A percentile compares a stretch with the other conserved stretches of the same genome.
phyloP scores from a whole-genome alignment of 2,329 filamentous ascomycete genomes.

The Ophiocordyceps unilateralis region DNA sequence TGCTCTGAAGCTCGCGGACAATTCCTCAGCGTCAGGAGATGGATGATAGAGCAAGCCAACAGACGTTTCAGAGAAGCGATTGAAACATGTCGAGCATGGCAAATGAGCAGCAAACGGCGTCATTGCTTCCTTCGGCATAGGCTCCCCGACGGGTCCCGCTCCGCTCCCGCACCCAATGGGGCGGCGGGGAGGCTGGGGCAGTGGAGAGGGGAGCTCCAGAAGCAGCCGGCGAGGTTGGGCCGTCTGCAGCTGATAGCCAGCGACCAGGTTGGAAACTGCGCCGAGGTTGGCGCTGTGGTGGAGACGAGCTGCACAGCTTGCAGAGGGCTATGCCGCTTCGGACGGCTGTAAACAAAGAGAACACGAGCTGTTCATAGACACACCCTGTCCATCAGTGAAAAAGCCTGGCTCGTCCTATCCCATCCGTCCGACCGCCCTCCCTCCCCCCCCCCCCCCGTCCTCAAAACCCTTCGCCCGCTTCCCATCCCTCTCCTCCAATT shows the following conservation, averaged over 20 bases:
- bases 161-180: background rate
- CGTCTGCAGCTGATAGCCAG: background rate
- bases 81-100: no score
- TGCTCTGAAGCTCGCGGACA: background rate
- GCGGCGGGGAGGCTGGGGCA: background rate
- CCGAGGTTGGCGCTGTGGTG: slow-evolving; percentile 5
- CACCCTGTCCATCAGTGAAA: slow-evolving; percentile 8
- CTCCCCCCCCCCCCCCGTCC: slow-evolving; percentile 9
- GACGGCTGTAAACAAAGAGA: slow-evolving; percentile 10
- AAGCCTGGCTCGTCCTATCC: slow-evolving; percentile 10
- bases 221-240: slow-evolving; percentile 1
- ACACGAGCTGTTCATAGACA: slow-evolving; percentile 8
- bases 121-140: background rate
- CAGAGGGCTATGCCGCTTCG: slow-evolving; percentile 8
- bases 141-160: background rate
- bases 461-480: slow-evolving; percentile 22
- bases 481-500: slow-evolving; percentile 18
- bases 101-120: background rate
- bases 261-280: background rate
- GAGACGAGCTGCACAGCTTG: slow-evolving; percentile 6
- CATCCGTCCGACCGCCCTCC: slow-evolving; percentile 1
- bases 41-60: background rate
- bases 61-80: background rate
- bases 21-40: background rate
- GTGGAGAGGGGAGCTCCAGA: background rate